Evolutionary conservation across 148 eudicot genomes (phyloP).

Genomic region (Limonium bicolor): DNA sequence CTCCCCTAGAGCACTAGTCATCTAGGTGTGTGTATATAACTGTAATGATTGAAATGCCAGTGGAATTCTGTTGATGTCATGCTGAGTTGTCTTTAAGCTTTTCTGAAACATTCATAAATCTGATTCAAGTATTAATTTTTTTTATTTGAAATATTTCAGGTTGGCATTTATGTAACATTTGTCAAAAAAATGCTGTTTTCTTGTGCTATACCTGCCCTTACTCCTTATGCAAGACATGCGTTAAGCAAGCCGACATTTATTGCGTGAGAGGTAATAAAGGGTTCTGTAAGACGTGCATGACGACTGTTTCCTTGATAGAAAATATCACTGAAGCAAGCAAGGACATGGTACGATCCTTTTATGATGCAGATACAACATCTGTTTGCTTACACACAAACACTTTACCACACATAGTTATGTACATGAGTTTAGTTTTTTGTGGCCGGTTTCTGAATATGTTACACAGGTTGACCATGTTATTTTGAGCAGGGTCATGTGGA

Average conservation of each 20-base stretch:
- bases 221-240: constrained; percentile 86
- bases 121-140: background rate
- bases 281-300: constrained; percentile 75
- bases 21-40: too few relatives aligned
- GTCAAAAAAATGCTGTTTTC: constrained; percentile 66
- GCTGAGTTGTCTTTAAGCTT: too few relatives aligned
- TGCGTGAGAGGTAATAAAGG: constrained; percentile 79
- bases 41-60: too few relatives aligned
- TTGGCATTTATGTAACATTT: constrained; percentile 89
- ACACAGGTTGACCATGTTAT: too few relatives aligned
- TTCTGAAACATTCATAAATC: too few relatives aligned
- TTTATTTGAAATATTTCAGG: constrained; percentile 41
- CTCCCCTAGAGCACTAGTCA: too few relatives aligned
- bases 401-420: too few relatives aligned
- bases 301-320: constrained; percentile 65
- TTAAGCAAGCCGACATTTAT: constrained; percentile 48
- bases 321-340: constrained; percentile 43
- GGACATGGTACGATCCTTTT: constrained; percentile 73
- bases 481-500: constrained; percentile 67
- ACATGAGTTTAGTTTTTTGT: too few relatives aligned
- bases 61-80: too few relatives aligned
- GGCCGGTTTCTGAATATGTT: too few relatives aligned
- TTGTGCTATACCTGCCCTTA: constrained; percentile 93
- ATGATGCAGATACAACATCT: too few relatives aligned
- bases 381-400: too few relatives aligned